Conservation (phyloP, 2,329 filamentous ascomycete species). For the Phoma sp. region DNA sequence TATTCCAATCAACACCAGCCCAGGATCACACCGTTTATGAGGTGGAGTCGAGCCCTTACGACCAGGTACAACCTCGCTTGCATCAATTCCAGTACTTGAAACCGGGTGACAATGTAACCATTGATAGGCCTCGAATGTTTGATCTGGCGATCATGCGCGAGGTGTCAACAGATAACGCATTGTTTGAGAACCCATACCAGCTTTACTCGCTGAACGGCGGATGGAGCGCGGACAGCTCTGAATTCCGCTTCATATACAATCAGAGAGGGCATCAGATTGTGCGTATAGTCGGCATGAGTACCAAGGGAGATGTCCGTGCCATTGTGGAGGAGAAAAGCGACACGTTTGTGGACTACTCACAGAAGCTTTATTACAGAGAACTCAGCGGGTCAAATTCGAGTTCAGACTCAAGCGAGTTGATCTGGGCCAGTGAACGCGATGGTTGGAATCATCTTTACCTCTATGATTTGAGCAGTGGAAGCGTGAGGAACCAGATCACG, state of each 20-base stretch:
- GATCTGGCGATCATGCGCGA: constrained; percentile 25
- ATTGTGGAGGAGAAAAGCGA: constrained; percentile 32
- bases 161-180: constrained; percentile 21
- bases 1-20: constrained; percentile 25
- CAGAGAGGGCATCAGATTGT: constrained; percentile 31
- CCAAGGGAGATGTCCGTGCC: constrained; percentile 24
- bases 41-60: constrained; percentile 28
- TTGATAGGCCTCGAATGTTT: constrained; percentile 30
- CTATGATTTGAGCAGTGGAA: constrained; percentile 41
- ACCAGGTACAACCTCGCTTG: constrained; percentile 27
- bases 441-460: constrained; percentile 41
- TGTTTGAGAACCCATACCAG: constrained; percentile 28
- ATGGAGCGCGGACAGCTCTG: constrained; percentile 29
- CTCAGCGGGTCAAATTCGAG: constrained; percentile 8
- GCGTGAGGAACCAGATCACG: constrained; percentile 45
- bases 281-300: constrained; percentile 31
- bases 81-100: constrained; percentile 27
- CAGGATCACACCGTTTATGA: constrained; percentile 25
- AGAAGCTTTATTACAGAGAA: constrained; percentile 24
- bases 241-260: constrained; percentile 34
- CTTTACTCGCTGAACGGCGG: constrained; percentile 19
- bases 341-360: constrained; percentile 32
- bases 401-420: constrained; percentile 21
- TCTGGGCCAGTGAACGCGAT: constrained; percentile 35
- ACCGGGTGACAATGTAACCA: constrained; percentile 26